Base-by-base conservation (phyloP, 2,329 filamentous ascomycete genomes). In the Xylaria sp. region DNA sequence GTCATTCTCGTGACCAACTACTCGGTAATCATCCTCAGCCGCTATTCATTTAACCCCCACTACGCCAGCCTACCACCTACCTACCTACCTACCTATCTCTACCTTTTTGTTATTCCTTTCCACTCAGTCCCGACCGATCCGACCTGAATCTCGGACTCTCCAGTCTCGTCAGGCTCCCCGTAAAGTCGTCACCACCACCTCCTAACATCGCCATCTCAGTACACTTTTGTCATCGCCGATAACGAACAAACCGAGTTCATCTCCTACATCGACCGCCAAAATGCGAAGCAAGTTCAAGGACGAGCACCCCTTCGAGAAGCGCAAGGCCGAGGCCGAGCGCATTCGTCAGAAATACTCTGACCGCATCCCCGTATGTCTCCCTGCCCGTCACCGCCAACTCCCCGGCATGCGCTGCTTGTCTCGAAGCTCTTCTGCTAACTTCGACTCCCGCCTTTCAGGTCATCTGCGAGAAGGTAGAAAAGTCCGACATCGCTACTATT, bases 211-310 rank as follows among this genome's bases (percentile, higher is more conserved):
- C 18, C 2, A 60, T 51, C 32, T 54, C 50, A 61, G 57, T n/a
- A n/a, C 48, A 54, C n/a, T 32, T 60, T 16, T 3, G n/a, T 40
- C 60, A 47, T 32, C 25, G 8, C 37, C 57, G 16, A 50, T 42
- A 67, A 70, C 63, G 62, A 72, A 68, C 63, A 77, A 77, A 55
- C 37, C n/a, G 18, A 44, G 18, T n/a, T n/a, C 64, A 37, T 40
- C 65, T 21, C 29, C 57, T 18, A 50, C 48, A 68, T 70, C 64
- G 72, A 66, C 61, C 71, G 81, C 81, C 87, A 93, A 80, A 75
- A 98, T 98, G 94, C 92, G 94, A 81, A 97, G 93, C 88, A 98
- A 98, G 90, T 99, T 99, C 85, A 99, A 99, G 94, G 96, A 99
- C 91, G 96, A 98, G 90, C 96, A 98, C 84, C 94, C 93, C 78